Evolutionary conservation across 1,139 yeast genomes (phyloP).

Genomic region (Keqinozyma sinolaborantium): DNA sequence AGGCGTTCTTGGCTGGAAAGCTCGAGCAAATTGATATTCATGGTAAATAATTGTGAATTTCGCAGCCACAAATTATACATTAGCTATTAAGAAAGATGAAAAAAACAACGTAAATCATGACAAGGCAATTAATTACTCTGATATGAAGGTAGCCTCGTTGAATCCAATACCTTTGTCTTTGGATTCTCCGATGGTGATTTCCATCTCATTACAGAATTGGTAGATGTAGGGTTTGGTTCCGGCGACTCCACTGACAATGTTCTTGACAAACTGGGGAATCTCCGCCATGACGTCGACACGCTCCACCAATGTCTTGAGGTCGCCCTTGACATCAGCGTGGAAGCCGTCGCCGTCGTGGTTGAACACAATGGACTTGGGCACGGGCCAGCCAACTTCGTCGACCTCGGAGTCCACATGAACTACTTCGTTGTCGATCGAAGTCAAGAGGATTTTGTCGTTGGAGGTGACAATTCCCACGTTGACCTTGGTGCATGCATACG

Average conservation of each 20-base stretch:
- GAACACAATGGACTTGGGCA: conserved; percentile 68
- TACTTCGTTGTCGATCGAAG: conserved; percentile 64
- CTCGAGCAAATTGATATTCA: background rate
- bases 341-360: conserved; percentile 33
- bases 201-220: conserved; percentile 69
- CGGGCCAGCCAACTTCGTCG: conserved; percentile 92
- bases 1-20: background rate
- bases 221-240: conserved; percentile 95
- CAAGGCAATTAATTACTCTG: conserved; percentile 22
- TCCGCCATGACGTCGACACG: conserved; percentile 98
- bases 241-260: conserved; percentile 86
- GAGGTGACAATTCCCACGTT: conserved; percentile 72
- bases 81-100: conserved; percentile 2
- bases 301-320: conserved; percentile 62
- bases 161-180: conserved; percentile 67
- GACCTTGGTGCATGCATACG: conserved; percentile 81
- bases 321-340: conserved; percentile 48
- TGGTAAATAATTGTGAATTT: background rate
- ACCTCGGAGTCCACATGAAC: conserved; percentile 54
- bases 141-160: conserved; percentile 80
- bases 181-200: conserved; percentile 30
- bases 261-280: conserved; percentile 90
- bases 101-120: conserved; percentile 1
- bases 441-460: conserved; percentile 60
- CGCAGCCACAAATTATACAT: background rate